Percentiles rank a stretch among this genome's conserved stretches.
phyloP scores from a whole-genome alignment of 352 stramenopile species.

The Peronospora farinosa region DNA sequence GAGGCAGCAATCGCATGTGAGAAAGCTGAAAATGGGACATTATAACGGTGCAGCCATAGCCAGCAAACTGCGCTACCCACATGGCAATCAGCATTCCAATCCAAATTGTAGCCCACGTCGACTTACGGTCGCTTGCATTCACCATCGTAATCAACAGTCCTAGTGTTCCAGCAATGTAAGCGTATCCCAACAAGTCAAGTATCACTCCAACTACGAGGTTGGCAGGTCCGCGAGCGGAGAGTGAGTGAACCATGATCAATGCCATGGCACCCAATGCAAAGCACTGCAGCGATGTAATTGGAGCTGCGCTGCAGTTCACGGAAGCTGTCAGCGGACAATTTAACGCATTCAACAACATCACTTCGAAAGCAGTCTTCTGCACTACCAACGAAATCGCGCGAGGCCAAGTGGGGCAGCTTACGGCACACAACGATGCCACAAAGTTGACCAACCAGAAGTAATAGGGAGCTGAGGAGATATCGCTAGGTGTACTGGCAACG shows the following conservation, averaged over 20 bases:
- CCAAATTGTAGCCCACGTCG: constrained; percentile 34
- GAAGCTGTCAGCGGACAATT: constrained; percentile 31
- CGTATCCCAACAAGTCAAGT: constrained; percentile 38
- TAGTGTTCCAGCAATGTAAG: constrained; percentile 32
- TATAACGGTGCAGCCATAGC: constrained; percentile 42
- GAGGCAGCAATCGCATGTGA: constrained; percentile 38
- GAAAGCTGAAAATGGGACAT: constrained; percentile 49
- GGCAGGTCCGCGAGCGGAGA: constrained; percentile 23
- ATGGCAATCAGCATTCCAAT: constrained; percentile 39
- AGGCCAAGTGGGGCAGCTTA: constrained; percentile 27
- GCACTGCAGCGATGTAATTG: constrained; percentile 31
- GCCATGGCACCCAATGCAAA: constrained; percentile 31
- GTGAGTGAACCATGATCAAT: constrained; percentile 27
- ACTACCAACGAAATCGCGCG: constrained; percentile 30
- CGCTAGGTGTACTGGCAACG: constrained; percentile 22
- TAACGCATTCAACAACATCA: constrained; percentile 35
- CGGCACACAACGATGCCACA: constrained; percentile 25
- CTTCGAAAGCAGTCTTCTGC: constrained; percentile 36
- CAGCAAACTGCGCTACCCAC: constrained; percentile 41
- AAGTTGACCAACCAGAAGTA: constrained; percentile 39
- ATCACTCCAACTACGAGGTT: constrained; percentile 32
- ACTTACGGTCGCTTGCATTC: constrained; percentile 29
- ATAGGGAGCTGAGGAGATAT: constrained; percentile 29
- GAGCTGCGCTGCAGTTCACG: constrained; percentile 11
- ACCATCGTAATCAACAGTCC: constrained; percentile 38